phyloP scores from a whole-genome alignment of 1,284 basidiomycete genomes.

The Marasmius tenuissimus region DNA sequence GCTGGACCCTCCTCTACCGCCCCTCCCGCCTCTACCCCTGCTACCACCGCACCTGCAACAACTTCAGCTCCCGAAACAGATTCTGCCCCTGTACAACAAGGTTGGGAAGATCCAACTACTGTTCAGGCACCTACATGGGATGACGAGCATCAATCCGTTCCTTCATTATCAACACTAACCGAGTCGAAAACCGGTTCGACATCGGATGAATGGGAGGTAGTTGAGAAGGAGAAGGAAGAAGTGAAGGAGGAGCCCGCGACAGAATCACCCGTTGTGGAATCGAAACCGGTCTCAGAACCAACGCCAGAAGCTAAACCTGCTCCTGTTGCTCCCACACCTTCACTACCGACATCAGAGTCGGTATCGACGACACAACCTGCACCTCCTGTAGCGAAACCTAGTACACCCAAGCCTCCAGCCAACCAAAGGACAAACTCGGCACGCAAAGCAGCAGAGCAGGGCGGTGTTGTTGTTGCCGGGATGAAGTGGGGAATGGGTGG shows the following conservation, averaged over 20 bases:
- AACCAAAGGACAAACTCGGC: not conserved
- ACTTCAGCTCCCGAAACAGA: not conserved
- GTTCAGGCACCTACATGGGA: slow-evolving; percentile 73
- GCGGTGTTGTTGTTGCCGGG: not conserved
- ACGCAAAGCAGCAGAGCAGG: not conserved
- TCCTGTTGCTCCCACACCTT: slow-evolving; percentile 15
- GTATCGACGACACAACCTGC: not conserved
- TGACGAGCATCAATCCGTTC: slow-evolving; percentile 55
- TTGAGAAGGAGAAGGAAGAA: not conserved
- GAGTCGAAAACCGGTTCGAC: slow-evolving; percentile 29
- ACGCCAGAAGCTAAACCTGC: slow-evolving; percentile 24
- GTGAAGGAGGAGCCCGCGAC: slow-evolving; percentile 21
- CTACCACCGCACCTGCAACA: not conserved
- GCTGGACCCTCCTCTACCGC: slow-evolving; percentile 16
- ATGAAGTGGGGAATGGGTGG: not conserved
- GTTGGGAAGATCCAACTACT: slow-evolving; percentile 78
- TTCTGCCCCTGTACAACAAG: slow-evolving; percentile 37
- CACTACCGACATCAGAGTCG: slow-evolving; percentile 19
- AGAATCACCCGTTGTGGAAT: slow-evolving; percentile 36
- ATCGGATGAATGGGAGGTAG: slow-evolving; percentile 1
- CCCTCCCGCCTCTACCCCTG: not conserved
- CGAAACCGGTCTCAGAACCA: slow-evolving; percentile 8
- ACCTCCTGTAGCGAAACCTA: slow-evolving; percentile 2
- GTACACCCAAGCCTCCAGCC: not conserved
- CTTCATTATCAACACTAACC: slow-evolving; percentile 32